Conservation (phyloP, 257 asterid genomes). For the Rhazya stricta region DNA sequence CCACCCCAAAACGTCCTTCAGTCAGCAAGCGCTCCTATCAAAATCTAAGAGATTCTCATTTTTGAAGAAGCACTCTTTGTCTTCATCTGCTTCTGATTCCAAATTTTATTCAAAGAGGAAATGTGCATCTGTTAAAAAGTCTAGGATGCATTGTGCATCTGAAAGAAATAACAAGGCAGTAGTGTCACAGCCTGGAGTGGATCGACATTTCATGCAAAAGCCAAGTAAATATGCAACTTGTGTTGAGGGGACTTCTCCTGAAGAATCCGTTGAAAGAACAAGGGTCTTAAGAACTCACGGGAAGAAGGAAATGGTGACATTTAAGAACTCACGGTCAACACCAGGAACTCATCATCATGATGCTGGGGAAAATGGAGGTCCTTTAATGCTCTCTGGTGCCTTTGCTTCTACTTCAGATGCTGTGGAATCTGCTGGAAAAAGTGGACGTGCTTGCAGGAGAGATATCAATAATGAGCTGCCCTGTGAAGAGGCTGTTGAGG, state of each 20-base stretch:
- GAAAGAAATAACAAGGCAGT: constrained; percentile 39
- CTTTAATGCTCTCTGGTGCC: constrained; percentile 22
- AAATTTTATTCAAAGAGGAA: constrained; percentile 36
- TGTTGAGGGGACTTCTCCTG: constrained; percentile 21
- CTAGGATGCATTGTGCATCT: constrained; percentile 22
- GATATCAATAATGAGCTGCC: constrained; percentile 25
- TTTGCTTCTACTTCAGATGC: constrained; percentile 29
- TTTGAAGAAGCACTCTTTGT: constrained; percentile 41
- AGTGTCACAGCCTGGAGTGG: constrained; percentile 28
- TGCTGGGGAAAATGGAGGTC: constrained; percentile 24
- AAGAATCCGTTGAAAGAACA: constrained; percentile 25
- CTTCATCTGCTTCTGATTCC: constrained; percentile 33
- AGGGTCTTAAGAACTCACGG: constrained; percentile 27
- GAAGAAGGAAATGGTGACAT: constrained; percentile 28
- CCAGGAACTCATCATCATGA: constrained; percentile 29
- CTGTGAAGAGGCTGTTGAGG: constrained; percentile 29
- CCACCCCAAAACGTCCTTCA: constrained; percentile 24
- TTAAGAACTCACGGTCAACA: constrained; percentile 26
- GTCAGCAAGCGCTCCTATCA: constrained; percentile 31
- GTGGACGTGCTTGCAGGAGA: constrained; percentile 4
- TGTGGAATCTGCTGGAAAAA: constrained; percentile 22
- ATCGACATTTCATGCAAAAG: constrained; percentile 24
- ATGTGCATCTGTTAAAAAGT: constrained; percentile 31
- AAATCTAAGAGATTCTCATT: constrained; percentile 46
- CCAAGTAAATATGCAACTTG: constrained; percentile 19